Percentiles rank a stretch among this genome's conserved stretches.
These are phyloP conservation scores for Mariannaea elegans DNA, from an alignment of 2,329 filamentous ascomycete genomes.

Conservation along the genomic window DNA sequence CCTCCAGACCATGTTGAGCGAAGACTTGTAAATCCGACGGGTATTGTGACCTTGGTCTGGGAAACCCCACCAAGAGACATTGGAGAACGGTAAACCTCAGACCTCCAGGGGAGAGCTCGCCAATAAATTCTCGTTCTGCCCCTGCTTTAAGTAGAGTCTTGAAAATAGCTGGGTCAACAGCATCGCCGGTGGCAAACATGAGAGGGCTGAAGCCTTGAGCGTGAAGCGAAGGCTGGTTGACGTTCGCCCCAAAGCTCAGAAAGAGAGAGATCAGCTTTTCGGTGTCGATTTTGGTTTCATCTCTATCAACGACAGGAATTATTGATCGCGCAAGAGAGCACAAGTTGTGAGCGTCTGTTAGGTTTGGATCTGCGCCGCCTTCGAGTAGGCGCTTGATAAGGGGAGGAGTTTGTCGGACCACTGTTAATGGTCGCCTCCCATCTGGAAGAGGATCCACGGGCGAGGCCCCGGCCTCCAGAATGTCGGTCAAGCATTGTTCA, in stretches of 20 bases:
- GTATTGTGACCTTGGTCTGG: background rate
- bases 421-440: background rate
- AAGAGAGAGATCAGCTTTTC: background rate
- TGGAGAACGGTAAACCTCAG: conserved; percentile 3
- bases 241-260: background rate
- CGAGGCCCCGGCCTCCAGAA: background rate
- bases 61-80: conserved; percentile 10
- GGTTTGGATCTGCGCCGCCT: background rate
- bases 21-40: background rate
- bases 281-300: too few relatives aligned
- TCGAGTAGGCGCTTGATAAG: background rate
- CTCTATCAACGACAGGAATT: background rate
- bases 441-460: background rate
- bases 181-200: conserved; percentile 20
- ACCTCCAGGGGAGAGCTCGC: background rate
- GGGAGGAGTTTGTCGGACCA: background rate
- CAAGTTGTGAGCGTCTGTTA: background rate
- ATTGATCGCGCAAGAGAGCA: background rate
- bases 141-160: background rate
- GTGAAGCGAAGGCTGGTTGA: conserved; percentile 1
- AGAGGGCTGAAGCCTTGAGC: conserved; percentile 8
- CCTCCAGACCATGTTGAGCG: background rate
- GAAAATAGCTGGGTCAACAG: background rate
- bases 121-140: background rate
- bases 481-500: background rate